These are phyloP conservation scores for Blastocystis sp. DNA, from an alignment of 352 stramenopile species.

Conservation along the genomic window DNA sequence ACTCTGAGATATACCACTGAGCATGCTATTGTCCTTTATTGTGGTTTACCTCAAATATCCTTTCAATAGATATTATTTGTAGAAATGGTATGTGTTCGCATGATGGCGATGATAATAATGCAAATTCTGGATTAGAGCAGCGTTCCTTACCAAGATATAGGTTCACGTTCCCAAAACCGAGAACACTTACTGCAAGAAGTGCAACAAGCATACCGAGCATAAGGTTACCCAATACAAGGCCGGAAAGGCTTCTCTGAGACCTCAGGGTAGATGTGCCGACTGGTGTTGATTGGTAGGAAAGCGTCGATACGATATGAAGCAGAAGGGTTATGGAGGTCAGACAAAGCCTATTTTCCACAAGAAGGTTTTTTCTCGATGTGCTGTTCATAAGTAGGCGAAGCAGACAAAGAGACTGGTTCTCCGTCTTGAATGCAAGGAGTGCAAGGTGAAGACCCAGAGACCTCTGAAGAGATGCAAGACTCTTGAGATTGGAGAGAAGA, in stretches of 20 bases:
- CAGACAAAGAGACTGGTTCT: conserved; percentile 93
- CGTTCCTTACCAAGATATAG: conserved; percentile 65
- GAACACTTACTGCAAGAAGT: conserved; percentile 98
- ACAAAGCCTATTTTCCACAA: conserved; percentile 99
- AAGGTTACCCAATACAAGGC: conserved; percentile 99
- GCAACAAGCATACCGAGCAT: conserved; percentile 95
- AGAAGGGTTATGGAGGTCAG: conserved; percentile 99
- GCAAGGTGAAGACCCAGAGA: conserved; percentile 98
- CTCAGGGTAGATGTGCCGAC: conserved; percentile 73
- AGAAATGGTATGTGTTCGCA: conserved; percentile 44
- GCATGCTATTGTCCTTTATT: neutral
- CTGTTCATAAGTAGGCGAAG: conserved; percentile 80
- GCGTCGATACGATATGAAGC: conserved; percentile 97
- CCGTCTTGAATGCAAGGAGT: conserved; percentile 99
- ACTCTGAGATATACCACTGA: neutral
- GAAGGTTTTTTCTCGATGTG: conserved; percentile 72
- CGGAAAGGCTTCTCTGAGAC: conserved; percentile 98
- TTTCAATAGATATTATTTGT: conserved; percentile 61
- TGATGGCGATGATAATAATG: neutral
- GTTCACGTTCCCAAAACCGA: conserved; percentile 99
- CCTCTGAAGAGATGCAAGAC: conserved; percentile 98
- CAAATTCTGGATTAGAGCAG: neutral
- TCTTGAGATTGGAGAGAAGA: conserved; percentile 99
- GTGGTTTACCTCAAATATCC: conserved; percentile 30
- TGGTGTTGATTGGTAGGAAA: conserved; percentile 70